Evolutionary conservation across 1,139 yeast genomes (phyloP).

Genomic region (Saccharomycopsis hybrid): DNA sequence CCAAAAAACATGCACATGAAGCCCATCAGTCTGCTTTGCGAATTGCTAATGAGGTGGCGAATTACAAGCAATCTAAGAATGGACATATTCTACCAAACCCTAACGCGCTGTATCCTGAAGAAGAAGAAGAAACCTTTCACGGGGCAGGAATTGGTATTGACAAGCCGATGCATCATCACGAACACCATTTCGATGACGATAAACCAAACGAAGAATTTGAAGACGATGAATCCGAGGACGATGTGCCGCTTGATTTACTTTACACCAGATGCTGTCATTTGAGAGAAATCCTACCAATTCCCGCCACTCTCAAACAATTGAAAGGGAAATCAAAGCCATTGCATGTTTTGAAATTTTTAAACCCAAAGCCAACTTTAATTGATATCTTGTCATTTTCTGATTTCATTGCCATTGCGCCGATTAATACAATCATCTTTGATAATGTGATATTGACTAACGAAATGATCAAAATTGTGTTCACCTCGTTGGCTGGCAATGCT

Average conservation of each 20-base stretch:
- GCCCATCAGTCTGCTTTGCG: constrained; percentile 67
- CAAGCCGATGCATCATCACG: constrained; percentile 66
- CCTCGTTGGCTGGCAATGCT: constrained; percentile 53
- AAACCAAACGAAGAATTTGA: constrained; percentile 20
- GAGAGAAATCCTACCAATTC: constrained; percentile 67
- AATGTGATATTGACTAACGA: constrained; percentile 74
- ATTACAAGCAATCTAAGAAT: constrained; percentile 29
- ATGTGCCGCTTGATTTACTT: constrained; percentile 49
- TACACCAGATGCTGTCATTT: constrained; percentile 74
- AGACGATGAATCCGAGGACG: too few relatives aligned
- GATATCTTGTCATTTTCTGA: constrained; percentile 86
- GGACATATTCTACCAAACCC: constrained; percentile 20
- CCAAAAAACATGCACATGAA: constrained; percentile 66
- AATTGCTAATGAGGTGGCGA: constrained; percentile 57
- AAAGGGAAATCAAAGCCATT: constrained; percentile 71
- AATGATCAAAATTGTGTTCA: constrained; percentile 66
- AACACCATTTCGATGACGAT: constrained; percentile 46
- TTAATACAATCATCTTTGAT: constrained; percentile 72
- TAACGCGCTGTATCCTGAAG: constrained; percentile 28
- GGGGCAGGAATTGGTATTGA: constrained; percentile 36
- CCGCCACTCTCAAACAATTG: constrained; percentile 73
- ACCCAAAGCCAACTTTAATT: constrained; percentile 86
- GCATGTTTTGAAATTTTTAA: constrained; percentile 69
- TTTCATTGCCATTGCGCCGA: constrained; percentile 78
- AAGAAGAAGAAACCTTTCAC: constrained; percentile 30